Evolutionary conservation across 2,329 filamentous ascomycete species (phyloP).

Genomic region (Orbilia blumenaviensis): DNA sequence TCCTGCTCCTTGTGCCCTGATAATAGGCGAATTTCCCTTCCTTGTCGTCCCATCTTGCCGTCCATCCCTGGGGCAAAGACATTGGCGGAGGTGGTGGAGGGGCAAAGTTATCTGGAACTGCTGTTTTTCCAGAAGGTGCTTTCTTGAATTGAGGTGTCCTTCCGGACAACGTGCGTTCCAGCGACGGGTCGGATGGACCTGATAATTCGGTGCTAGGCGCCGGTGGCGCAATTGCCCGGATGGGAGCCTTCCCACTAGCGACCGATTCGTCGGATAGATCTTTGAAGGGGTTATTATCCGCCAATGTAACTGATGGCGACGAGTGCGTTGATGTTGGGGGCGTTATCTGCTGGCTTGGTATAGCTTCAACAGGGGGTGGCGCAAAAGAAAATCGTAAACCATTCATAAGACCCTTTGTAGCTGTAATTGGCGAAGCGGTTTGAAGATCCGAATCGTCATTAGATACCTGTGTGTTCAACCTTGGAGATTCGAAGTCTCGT

Average conservation of each 20-base stretch:
- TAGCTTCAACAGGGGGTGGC: constrained; percentile 39
- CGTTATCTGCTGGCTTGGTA: constrained; percentile 22
- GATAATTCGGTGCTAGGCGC: background rate
- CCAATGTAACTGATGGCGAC: constrained; percentile 27
- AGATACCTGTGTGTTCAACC: constrained; percentile 14
- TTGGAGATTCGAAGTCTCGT: constrained; percentile 33
- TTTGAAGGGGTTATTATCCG: constrained; percentile 40
- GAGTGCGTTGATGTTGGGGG: constrained; percentile 41
- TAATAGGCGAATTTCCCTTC: constrained; percentile 55
- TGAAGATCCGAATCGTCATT: constrained; percentile 10
- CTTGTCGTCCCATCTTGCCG: constrained; percentile 55
- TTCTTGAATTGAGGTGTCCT: constrained; percentile 44
- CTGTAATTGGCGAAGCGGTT: constrained; percentile 41
- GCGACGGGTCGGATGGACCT: background rate
- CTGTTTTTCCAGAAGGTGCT: constrained; percentile 31
- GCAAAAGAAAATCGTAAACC: constrained; percentile 45
- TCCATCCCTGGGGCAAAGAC: constrained; percentile 56
- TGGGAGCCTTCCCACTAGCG: background rate
- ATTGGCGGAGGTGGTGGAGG: constrained; percentile 56
- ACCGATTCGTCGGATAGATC: constrained; percentile 9
- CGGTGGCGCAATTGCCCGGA: constrained; percentile 46
- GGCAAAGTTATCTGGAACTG: constrained; percentile 45
- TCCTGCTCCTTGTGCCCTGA: constrained; percentile 53
- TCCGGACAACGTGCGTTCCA: constrained; percentile 43
- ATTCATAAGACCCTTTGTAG: constrained; percentile 46